Conservation (phyloP, 805 yeast species). For the Pichia gijzeniarum region DNA sequence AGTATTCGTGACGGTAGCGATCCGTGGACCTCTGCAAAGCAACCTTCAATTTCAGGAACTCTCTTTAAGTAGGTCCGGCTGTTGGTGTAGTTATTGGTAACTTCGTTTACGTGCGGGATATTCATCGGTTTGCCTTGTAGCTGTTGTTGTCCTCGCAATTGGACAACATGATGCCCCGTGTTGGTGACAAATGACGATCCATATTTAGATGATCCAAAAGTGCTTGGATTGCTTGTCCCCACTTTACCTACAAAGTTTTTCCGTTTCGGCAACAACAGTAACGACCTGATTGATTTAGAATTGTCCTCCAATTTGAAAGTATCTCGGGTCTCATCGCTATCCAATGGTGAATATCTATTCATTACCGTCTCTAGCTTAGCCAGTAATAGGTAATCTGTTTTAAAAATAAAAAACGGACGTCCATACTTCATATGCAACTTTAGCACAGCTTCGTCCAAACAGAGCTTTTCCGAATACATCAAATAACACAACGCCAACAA, state of each 20-base stretch:
- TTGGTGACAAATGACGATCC: conserved; percentile 20
- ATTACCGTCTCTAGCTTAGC: conserved; percentile 59
- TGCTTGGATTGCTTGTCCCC: conserved; percentile 1
- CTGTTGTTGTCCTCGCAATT: conserved; percentile 18
- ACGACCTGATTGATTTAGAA: conserved; percentile 15
- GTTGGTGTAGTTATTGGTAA: not conserved
- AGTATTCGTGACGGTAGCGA: conserved; percentile 78
- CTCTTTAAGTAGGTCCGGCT: not conserved
- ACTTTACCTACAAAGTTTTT: conserved; percentile 5
- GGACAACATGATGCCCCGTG: conserved; percentile 28
- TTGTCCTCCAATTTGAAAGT: conserved; percentile 19
- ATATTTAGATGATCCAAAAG: not conserved
- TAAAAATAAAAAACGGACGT: conserved; percentile 80
- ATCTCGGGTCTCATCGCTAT: not conserved
- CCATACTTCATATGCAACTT: conserved; percentile 56
- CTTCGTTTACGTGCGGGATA: not conserved
- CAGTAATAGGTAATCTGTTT: conserved; percentile 62
- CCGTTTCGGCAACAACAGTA: conserved; percentile 17
- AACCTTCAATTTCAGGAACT: conserved; percentile 18
- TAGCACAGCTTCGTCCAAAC: conserved; percentile 59
- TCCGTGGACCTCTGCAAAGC: conserved; percentile 40
- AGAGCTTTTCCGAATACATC: conserved; percentile 58
- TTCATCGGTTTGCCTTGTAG: not conserved
- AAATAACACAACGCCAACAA: conserved; percentile 64
- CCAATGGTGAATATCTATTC: conserved; percentile 50